A percentile compares a stretch with the other conserved stretches of the same genome.
Conservation (phyloP, 768 basidiomycete genomes). For the Calocybe indica region DNA sequence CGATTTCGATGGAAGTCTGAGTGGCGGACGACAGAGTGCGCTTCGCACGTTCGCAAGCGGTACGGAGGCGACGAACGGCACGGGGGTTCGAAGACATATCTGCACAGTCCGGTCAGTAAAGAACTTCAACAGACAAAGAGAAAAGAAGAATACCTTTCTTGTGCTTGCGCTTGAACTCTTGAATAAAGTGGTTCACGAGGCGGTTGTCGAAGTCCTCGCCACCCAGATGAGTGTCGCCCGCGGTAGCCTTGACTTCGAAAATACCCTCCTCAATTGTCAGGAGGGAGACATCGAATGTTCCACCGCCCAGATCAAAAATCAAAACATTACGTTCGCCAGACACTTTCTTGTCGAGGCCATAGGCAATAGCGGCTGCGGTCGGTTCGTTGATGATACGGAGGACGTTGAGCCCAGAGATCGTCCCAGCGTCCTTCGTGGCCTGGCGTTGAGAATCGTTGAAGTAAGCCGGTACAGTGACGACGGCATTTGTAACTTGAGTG, state of each 20-base stretch:
- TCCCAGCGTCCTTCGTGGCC: conserved; percentile 96
- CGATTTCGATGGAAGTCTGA: conserved; percentile 96
- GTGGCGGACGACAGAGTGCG: conserved; percentile 95
- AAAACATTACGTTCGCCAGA: conserved; percentile 89
- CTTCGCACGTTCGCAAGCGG: conserved; percentile 98
- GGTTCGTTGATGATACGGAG: conserved; percentile 99
- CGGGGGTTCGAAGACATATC: conserved; percentile 89
- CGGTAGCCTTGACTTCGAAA: conserved; percentile 97
- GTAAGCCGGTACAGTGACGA: conserved; percentile 95
- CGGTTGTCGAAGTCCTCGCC: conserved; percentile 99
- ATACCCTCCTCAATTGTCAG: conserved; percentile 96
- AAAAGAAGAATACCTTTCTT: conserved; percentile 66
- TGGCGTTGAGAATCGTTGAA: conserved; percentile 99
- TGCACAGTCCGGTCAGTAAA: conserved; percentile 17
- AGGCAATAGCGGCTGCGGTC: conserved; percentile 96
- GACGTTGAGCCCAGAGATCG: conserved; percentile 90
- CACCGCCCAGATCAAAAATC: conserved; percentile 98
- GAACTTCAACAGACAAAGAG: conserved; percentile 1
- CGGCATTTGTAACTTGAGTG: conserved; percentile 76
- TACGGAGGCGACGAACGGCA: conserved; percentile 94
- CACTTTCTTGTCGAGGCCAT: conserved; percentile 96
- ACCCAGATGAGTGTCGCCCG: conserved; percentile 97
- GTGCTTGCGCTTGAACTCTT: conserved; percentile 97
- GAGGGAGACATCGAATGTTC: conserved; percentile 97
- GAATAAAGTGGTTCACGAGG: conserved; percentile 93